These are phyloP conservation scores for Aspergillus homomorphus DNA, from an alignment of 495 filamentous ascomycete species.

Conservation along the genomic window DNA sequence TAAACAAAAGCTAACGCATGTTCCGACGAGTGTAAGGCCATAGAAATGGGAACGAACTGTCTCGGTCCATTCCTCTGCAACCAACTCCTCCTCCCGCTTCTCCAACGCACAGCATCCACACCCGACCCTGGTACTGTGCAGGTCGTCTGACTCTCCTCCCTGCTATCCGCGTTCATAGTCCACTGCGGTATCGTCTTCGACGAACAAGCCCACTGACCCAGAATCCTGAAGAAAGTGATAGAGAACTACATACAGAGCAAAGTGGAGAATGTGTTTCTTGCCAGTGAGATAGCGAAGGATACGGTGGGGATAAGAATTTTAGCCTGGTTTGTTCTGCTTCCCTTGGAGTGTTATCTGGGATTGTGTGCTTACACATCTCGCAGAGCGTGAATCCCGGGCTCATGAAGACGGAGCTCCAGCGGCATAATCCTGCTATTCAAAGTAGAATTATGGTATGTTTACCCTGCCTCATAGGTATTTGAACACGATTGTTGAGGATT, in stretches of 20 bases:
- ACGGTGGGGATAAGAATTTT: neutral
- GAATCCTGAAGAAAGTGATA: neutral
- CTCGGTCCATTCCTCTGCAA: constrained; percentile 8
- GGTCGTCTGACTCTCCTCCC: constrained; percentile 2
- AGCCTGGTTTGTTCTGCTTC: constrained; percentile 5
- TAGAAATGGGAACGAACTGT: constrained; percentile 8
- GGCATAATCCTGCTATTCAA: neutral
- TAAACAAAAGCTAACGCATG: too few relatives aligned
- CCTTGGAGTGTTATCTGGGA: neutral
- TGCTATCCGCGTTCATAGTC: neutral
- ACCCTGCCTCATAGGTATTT: neutral
- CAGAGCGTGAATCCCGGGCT: constrained; percentile 9
- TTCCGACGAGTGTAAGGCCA: too few relatives aligned
- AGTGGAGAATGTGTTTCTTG: constrained; percentile 6
- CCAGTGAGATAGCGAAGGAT: neutral
- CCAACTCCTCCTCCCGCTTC: constrained; percentile 1
- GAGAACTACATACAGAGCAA: constrained; percentile 9
- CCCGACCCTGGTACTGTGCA: neutral
- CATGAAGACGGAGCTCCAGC: constrained; percentile 9
- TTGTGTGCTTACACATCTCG: neutral
- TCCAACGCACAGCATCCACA: neutral
- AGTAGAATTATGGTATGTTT: constrained; percentile 4
- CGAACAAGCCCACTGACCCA: neutral
- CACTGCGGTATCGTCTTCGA: neutral
- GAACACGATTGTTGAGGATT: neutral